phyloP scores from a whole-genome alignment of 2,329 filamentous ascomycete genomes.

The Daldinia eschscholtzii region DNA sequence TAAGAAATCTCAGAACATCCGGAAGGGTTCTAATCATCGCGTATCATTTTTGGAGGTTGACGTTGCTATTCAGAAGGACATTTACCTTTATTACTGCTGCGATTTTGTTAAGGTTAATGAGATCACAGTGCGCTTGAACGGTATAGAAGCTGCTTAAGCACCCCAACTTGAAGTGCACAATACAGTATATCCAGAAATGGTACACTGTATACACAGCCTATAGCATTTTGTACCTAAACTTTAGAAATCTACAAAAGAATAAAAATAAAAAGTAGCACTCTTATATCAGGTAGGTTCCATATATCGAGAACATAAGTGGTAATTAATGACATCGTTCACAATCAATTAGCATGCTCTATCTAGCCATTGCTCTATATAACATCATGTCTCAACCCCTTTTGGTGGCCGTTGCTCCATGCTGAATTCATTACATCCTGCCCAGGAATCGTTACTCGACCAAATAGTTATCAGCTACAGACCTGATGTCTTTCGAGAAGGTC shows the following conservation, averaged over 20 bases:
- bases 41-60: constrained; percentile 11
- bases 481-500: constrained; percentile 85
- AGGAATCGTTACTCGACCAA: constrained; percentile 71
- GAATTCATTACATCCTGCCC: constrained; percentile 25
- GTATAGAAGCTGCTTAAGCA: background rate
- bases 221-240: background rate
- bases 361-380: constrained; percentile 37
- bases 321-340: constrained; percentile 22
- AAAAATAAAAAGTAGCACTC: background rate
- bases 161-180: background rate
- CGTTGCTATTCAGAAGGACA: constrained; percentile 7
- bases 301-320: background rate
- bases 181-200: background rate
- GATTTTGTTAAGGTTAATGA: constrained; percentile 39
- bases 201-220: constrained; percentile 11
- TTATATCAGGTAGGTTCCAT: background rate
- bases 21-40: constrained; percentile 38
- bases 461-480: constrained; percentile 81
- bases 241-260: background rate
- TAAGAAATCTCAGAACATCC: constrained; percentile 23
- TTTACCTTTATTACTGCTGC: constrained; percentile 1
- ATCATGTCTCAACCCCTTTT: constrained; percentile 34
- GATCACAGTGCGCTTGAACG: constrained; percentile 7
- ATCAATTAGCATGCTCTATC: constrained; percentile 40
- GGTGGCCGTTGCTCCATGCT: constrained; percentile 32